Base-by-base conservation (phyloP, 345 rosid species). In the Sisymbrium irio region DNA sequence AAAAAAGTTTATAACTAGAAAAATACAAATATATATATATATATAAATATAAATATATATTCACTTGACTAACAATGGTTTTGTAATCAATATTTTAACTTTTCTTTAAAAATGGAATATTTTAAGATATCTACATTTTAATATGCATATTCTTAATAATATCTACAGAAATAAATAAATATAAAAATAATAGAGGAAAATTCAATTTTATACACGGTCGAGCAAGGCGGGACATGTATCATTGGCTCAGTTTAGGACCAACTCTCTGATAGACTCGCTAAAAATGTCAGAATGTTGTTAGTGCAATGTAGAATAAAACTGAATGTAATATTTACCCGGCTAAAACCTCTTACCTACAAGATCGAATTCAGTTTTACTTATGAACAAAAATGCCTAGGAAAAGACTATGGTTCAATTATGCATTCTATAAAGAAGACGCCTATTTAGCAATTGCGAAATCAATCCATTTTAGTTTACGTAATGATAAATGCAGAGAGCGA, bases 401-500 rank as follows among this genome's bases (percentile, higher is more conserved):
- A 17, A 50, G 57, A 46, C 56, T 35, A 6, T 15, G 41, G 17
- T 39, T 67, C 47, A 49, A 8, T 36, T 13, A 66, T 33, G 45
- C 70, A 65, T 13, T 56, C 20, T 30, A 56, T 57, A 50, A 39
- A 14, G 12, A 37, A n/a, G 55, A 67, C 12, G 25, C 53, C 47
- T 32, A 50, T 41, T 45, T 65, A 47, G 54, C 45, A 37, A 39
- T 8, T 57, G 55, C n/a, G 62, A 7, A 46, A 47, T 47, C 15
- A 55, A 44, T 17, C 46, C 58, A 73, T 56, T 36, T 44, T 25
- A 40, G 40, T 22, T 27, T 7, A 47, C 35, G 71, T 30, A n/a
- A 60, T 51, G 55, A 50, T 46, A 47, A 17, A 58, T 75, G 78
- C 56, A 67, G 15, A 44, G 59, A 57, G 58, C 33, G 35, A 65